Evolutionary conservation across 2,329 filamentous ascomycete genomes (phyloP).

Genomic region (Paecilomyces fulvus): DNA sequence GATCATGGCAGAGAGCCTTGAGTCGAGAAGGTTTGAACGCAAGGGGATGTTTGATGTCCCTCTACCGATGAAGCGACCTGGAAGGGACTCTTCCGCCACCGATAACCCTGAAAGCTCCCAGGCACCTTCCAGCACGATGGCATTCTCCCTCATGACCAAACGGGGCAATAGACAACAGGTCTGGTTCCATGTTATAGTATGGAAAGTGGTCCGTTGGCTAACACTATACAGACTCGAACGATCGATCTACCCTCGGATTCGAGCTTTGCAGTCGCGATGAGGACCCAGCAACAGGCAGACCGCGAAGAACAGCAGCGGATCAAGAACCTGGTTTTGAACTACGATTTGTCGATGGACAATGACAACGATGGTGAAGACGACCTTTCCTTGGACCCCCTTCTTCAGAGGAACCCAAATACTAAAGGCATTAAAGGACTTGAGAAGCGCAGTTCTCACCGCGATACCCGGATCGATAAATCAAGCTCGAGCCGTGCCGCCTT

Average conservation of each 20-base stretch:
- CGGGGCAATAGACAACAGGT: slow-evolving; percentile 93
- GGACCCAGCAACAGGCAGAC: slow-evolving; percentile 87
- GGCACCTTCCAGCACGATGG: slow-evolving; percentile 61
- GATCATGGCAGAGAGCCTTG: slow-evolving; percentile 95
- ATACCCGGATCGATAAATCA: slow-evolving; percentile 44
- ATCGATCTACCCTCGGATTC: slow-evolving; percentile 83
- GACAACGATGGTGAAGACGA: slow-evolving; percentile 63
- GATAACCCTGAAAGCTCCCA: slow-evolving; percentile 29
- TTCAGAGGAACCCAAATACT: slow-evolving; percentile 22
- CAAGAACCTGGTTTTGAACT: slow-evolving; percentile 94
- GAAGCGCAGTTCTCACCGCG: slow-evolving; percentile 35
- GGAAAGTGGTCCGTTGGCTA: slow-evolving; percentile 5
- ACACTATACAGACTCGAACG: slow-evolving; percentile 61
- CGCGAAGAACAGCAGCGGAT: slow-evolving; percentile 96
- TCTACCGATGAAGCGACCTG: slow-evolving; percentile 69
- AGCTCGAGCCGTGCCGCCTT: slow-evolving; percentile 63
- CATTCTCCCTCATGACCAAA: slow-evolving; percentile 92
- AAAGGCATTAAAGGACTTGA: slow-evolving; percentile 29
- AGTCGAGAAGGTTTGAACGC: slow-evolving; percentile 91
- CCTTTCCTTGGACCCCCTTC: slow-evolving; percentile 13
- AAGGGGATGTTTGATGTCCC: slow-evolving; percentile 95
- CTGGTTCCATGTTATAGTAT: slow-evolving; percentile 13
- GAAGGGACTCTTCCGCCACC: slow-evolving; percentile 48
- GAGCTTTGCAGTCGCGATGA: slow-evolving; percentile 92
- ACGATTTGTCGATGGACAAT: slow-evolving; percentile 75